Evolutionary conservation across 139 green algal genomes (phyloP).

Genomic region (Coelastrella sp.): DNA sequence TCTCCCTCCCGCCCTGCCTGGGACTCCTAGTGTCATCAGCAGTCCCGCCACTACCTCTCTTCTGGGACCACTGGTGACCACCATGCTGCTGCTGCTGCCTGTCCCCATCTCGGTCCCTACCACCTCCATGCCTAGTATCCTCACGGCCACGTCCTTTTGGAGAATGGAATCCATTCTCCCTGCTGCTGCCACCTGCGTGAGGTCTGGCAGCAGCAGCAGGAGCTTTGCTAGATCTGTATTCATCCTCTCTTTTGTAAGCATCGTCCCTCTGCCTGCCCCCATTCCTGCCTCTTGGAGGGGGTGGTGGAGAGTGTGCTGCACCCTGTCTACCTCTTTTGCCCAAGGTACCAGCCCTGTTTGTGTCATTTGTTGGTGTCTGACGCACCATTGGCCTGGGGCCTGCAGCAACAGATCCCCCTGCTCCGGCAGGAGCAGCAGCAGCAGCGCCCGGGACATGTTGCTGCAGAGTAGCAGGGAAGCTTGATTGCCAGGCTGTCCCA

Average conservation of each 20-base stretch:
- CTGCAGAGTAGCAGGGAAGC: neutral
- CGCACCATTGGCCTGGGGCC: neutral
- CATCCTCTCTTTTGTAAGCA: no score
- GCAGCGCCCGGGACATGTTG: neutral
- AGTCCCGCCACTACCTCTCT: neutral
- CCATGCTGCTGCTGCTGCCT: conserved; percentile 20
- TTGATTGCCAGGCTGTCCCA: neutral
- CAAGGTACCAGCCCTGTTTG: neutral
- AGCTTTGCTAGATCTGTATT: no score
- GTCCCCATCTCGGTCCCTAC: neutral
- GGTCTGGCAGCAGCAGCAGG: neutral
- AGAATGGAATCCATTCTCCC: neutral
- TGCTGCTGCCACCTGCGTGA: neutral
- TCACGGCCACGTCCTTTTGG: neutral
- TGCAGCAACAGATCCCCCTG: neutral
- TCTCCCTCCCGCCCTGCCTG: neutral
- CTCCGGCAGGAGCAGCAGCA: neutral
- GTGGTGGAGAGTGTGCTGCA: neutral
- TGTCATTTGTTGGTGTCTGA: neutral
- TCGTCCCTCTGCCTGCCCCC: neutral
- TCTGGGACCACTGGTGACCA: neutral
- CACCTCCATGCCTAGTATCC: neutral
- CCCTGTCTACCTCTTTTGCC: neutral
- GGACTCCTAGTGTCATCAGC: neutral
- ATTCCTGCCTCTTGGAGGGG: neutral